Evolutionary conservation across 2,329 filamentous ascomycete genomes (phyloP).

Genomic region (Cladosporium halotolerans): DNA sequence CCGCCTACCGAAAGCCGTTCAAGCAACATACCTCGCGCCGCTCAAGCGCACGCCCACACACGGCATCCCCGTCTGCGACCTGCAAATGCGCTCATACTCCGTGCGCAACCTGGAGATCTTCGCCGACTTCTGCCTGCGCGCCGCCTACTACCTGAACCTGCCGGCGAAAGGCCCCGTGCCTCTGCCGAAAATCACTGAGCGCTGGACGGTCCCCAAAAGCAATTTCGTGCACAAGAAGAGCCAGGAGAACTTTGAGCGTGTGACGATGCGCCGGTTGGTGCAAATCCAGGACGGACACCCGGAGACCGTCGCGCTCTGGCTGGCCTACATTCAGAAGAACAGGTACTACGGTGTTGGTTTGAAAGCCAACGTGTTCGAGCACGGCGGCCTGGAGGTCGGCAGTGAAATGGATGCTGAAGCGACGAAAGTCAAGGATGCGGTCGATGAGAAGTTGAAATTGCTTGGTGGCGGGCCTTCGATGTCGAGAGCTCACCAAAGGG

Average conservation of each 20-base stretch:
- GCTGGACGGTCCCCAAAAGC: constrained; percentile 85
- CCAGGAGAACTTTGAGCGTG: constrained; percentile 94
- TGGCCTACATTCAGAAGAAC: constrained; percentile 86
- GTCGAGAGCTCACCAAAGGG: neutral
- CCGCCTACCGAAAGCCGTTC: constrained; percentile 70
- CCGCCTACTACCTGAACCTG: constrained; percentile 87
- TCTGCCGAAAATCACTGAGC: constrained; percentile 76
- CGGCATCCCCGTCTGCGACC: constrained; percentile 78
- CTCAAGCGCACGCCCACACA: constrained; percentile 67
- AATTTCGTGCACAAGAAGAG: constrained; percentile 96
- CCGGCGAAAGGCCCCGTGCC: constrained; percentile 81
- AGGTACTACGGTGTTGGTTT: constrained; percentile 95
- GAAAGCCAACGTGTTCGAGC: constrained; percentile 97
- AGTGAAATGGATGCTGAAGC: constrained; percentile 32
- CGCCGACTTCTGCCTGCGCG: constrained; percentile 85
- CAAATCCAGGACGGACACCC: constrained; percentile 89
- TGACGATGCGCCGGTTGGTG: constrained; percentile 77
- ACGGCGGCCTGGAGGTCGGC: constrained; percentile 47
- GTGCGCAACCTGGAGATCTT: constrained; percentile 90
- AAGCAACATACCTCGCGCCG: constrained; percentile 80
- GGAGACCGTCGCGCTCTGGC: constrained; percentile 83
- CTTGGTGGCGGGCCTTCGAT: constrained; percentile 14
- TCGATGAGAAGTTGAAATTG: constrained; percentile 25
- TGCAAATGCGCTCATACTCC: constrained; percentile 88
- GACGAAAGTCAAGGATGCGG: constrained; percentile 21